Evolutionary conservation across 2,329 filamentous ascomycete species (phyloP), one percentile per base, ranked within the genome.

Genomic region (Sclerotinia spermophila): DNA sequence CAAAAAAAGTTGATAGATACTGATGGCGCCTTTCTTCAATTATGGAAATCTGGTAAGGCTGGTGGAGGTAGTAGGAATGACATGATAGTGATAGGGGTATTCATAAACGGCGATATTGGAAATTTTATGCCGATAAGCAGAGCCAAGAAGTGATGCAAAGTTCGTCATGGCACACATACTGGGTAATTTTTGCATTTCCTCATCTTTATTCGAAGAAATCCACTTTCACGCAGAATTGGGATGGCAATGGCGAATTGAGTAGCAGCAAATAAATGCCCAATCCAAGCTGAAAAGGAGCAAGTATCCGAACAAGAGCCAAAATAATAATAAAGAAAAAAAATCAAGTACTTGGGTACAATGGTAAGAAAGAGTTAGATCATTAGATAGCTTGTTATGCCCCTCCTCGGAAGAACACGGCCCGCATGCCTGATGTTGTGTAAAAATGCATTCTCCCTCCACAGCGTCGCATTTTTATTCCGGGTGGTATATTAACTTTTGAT

Each of bases 391-490:
- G 24, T 53, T 42, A 51, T 68, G 24, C 53, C 53, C 58, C 67
- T 62, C 44, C 35, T 64, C 67, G 67, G 67, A 69, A 69, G 44
- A 69, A 61, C n/a, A 55, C 67, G 67, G 67, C 45, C 67, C 35
- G 68, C 33, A 56, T 70, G 45, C 60, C 68, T 70, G 35, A 70
- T 70, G 51, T 13, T 70, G 68, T 70, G 48, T 45, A 51, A 40
- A 66, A 35, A 40, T 70, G 38, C 17, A 33, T 66, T 59, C 42
- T 66, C 44, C 56, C 40, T 45, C 60, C 68, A 66, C 60, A 58
- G 30, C 68, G 51, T 70, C 48, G 51, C 6, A 66, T 70, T 69
- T 45, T 42, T 68, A 55, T 56, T 69, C 58, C 38, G 59, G 67
- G 59, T 55, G 40, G 48, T 24, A 42, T 30, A 40, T 56, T 30